Conservation (phyloP, 768 basidiomycete species). For the Russula sp. region DNA sequence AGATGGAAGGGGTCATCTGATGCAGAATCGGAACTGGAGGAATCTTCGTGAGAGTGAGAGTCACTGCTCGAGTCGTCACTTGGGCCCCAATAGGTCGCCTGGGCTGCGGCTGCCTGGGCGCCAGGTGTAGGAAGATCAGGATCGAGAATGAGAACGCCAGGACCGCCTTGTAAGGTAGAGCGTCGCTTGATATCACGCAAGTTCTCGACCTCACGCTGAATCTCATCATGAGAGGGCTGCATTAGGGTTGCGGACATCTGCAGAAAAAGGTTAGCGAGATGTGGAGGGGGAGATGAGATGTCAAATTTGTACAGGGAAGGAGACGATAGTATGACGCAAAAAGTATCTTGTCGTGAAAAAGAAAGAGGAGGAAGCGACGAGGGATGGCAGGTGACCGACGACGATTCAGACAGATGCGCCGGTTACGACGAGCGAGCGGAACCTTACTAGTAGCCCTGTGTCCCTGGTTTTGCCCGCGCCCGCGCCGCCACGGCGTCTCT, state of each 20-base stretch:
- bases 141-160: slow-evolving; percentile 79
- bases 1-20: slow-evolving; percentile 81
- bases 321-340: neutral
- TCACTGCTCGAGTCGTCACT: slow-evolving; percentile 39
- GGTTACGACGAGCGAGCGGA: slow-evolving; percentile 13
- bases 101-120: slow-evolving; percentile 43
- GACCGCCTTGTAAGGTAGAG: slow-evolving; percentile 66
- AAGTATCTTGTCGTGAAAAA: neutral
- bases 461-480: neutral
- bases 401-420: neutral
- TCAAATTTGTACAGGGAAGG: neutral
- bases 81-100: slow-evolving; percentile 30
- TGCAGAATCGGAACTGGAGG: slow-evolving; percentile 33
- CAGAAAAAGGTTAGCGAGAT: neutral
- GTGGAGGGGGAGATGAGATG: too few species aligned
- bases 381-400: neutral
- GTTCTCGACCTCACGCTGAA: slow-evolving; percentile 81
- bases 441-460: neutral
- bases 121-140: slow-evolving; percentile 84
- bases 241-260: slow-evolving; percentile 29
- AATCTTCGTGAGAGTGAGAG: slow-evolving; percentile 39
- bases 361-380: neutral
- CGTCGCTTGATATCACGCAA: slow-evolving; percentile 78
- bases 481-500: neutral
- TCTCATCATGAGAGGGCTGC: slow-evolving; percentile 80